phyloP scores from a whole-genome alignment of 768 basidiomycete species.

The Mycena albidolilacea region DNA sequence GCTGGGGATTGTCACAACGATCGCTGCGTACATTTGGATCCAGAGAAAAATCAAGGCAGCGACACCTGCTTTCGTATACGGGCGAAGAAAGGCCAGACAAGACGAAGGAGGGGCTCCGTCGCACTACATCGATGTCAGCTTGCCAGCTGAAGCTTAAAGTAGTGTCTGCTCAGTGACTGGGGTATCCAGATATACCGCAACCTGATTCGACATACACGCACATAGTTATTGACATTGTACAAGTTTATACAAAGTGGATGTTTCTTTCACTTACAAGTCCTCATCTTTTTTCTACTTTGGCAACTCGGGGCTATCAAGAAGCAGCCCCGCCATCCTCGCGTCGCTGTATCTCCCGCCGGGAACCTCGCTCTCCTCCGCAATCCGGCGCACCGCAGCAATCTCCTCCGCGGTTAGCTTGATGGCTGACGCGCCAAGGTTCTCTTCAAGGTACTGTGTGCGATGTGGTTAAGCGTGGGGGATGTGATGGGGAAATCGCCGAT shows the following conservation, averaged over 20 bases:
- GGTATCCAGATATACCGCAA: too few relatives aligned
- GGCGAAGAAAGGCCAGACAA: conserved; percentile 21
- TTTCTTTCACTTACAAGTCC: not conserved
- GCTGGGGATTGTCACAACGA: conserved; percentile 6
- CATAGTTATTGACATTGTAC: too few relatives aligned
- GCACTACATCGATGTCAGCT: not conserved
- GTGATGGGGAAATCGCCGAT: not conserved
- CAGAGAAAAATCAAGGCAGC: conserved; percentile 1
- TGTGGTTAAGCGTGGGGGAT: conserved; percentile 25
- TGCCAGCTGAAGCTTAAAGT: not conserved
- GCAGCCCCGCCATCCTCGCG: conserved; percentile 15
- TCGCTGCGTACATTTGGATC: conserved; percentile 15
- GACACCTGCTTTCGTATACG: conserved; percentile 3
- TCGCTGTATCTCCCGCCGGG: conserved; percentile 30
- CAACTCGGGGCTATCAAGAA: conserved; percentile 35
- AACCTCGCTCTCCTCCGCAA: conserved; percentile 48
- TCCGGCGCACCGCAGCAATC: conserved; percentile 44
- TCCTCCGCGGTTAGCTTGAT: conserved; percentile 49
- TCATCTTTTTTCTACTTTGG: conserved; percentile 21
- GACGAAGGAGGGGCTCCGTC: not conserved
- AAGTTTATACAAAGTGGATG: not conserved
- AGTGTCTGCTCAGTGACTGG: not conserved
- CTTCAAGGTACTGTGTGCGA: conserved; percentile 49
- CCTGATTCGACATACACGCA: too few relatives aligned
- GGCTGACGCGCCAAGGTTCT: conserved; percentile 47